Conservation (phyloP, 1,284 basidiomycete genomes). For the Phylloporus sp. region DNA sequence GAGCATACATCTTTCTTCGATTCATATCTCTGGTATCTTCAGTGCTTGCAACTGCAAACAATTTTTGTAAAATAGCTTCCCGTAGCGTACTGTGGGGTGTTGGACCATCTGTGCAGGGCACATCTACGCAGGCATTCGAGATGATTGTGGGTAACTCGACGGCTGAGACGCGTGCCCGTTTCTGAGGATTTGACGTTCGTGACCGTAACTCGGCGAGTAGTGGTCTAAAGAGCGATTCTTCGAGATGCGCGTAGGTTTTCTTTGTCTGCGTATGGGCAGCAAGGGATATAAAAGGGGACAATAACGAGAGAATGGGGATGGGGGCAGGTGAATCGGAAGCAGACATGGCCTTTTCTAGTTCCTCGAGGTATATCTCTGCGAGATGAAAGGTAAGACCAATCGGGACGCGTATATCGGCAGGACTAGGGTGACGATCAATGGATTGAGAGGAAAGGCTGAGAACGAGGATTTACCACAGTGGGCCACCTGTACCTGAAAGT, state of each 20-base stretch:
- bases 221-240: slow-evolving; percentile 71
- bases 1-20: slow-evolving; percentile 81
- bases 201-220: slow-evolving; percentile 59
- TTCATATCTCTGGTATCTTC: slow-evolving; percentile 80
- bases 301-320: slow-evolving; percentile 64
- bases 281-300: slow-evolving; percentile 74
- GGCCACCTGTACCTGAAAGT: slow-evolving; percentile 69
- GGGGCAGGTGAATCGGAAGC: slow-evolving; percentile 44
- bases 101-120: slow-evolving; percentile 48
- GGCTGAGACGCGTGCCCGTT: slow-evolving; percentile 49
- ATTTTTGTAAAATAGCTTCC: slow-evolving; percentile 63
- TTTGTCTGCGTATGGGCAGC: slow-evolving; percentile 71
- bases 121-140: slow-evolving; percentile 57
- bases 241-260: slow-evolving; percentile 73
- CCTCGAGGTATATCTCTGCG: slow-evolving; percentile 89
- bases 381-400: slow-evolving; percentile 86
- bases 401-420: slow-evolving; percentile 78
- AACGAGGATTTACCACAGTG: slow-evolving; percentile 70
- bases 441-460: not conserved
- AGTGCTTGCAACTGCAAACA: slow-evolving; percentile 83
- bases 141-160: slow-evolving; percentile 52
- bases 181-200: slow-evolving; percentile 45
- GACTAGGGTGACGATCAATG: slow-evolving; percentile 52
- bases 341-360: slow-evolving; percentile 80
- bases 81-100: slow-evolving; percentile 54